Evolutionary conservation across 192 early-diverging fungal species (phyloP).

Genomic region (Mortierella antarctica): DNA sequence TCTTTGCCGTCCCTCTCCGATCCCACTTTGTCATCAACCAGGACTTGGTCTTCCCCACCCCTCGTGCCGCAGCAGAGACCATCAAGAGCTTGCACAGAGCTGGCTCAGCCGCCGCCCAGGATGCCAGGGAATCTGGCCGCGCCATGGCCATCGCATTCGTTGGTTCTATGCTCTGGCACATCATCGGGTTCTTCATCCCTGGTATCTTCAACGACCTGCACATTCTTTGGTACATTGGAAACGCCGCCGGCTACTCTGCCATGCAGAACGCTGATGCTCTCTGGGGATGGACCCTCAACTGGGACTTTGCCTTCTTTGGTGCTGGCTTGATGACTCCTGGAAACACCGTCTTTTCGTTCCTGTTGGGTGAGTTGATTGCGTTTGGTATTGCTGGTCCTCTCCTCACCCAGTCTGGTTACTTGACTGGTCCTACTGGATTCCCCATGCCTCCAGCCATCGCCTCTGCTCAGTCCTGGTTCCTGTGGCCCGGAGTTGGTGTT

Average conservation of each 20-base stretch:
- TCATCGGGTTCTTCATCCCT: conserved; percentile 65
- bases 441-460: conserved; percentile 17
- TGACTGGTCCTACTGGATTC: conserved; percentile 45
- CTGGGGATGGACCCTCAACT: conserved; percentile 61
- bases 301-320: conserved; percentile 71
- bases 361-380: conserved; percentile 62
- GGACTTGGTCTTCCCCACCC: conserved; percentile 75
- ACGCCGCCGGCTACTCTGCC: conserved; percentile 45
- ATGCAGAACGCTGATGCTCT: conserved; percentile 61
- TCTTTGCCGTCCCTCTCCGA: conserved; percentile 77
- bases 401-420: conserved; percentile 55
- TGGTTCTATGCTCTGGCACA: conserved; percentile 56
- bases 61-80: conserved; percentile 71
- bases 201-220: conserved; percentile 51
- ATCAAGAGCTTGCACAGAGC: conserved; percentile 67
- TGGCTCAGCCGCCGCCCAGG: conserved; percentile 56
- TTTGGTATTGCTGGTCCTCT: conserved; percentile 72
- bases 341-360: conserved; percentile 64
- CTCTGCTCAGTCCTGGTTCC: conserved; percentile 71
- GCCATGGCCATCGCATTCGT: conserved; percentile 61
- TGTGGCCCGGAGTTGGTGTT: conserved; percentile 77
- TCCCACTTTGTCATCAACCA: conserved; percentile 75
- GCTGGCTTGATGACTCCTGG: conserved; percentile 71
- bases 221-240: conserved; percentile 62
- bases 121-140: conserved; percentile 60